A percentile compares a stretch with the other conserved stretches of the same genome.
These are phyloP conservation scores for Craspedostauros australis DNA, from an alignment of 108 stramenopile species.

Conservation along the genomic window DNA sequence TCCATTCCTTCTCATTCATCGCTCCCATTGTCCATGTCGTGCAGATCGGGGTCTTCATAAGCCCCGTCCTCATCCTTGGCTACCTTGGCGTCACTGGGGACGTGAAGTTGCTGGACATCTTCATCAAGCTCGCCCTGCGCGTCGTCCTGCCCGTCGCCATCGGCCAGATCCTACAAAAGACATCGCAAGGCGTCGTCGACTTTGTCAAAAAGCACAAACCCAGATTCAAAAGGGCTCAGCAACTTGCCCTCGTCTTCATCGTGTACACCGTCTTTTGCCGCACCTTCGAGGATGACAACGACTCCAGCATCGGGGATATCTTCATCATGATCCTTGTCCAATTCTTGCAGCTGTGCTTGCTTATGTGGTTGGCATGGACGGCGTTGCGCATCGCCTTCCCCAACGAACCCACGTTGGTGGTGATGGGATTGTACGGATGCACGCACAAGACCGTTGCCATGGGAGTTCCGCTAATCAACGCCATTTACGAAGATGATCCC, in stretches of 20 bases:
- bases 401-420: slow-evolving; percentile 36
- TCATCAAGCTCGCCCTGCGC: slow-evolving; percentile 43
- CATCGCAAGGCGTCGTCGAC: slow-evolving; percentile 9
- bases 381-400: slow-evolving; percentile 27
- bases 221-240: slow-evolving; percentile 38
- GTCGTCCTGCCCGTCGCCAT: slow-evolving; percentile 47
- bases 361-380: slow-evolving; percentile 40
- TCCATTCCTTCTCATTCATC: too few species aligned
- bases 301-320: slow-evolving; percentile 23
- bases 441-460: slow-evolving; percentile 68
- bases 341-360: slow-evolving; percentile 13
- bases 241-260: slow-evolving; percentile 49
- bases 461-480: slow-evolving; percentile 67
- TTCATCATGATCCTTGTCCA: slow-evolving; percentile 47
- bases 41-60: slow-evolving; percentile 71
- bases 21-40: too few species aligned
- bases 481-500: slow-evolving; percentile 49
- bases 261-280: slow-evolving; percentile 56
- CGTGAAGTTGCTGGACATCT: slow-evolving; percentile 35
- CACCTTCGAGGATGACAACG: slow-evolving; percentile 27
- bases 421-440: slow-evolving; percentile 59
- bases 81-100: slow-evolving; percentile 46
- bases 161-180: slow-evolving; percentile 53
- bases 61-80: slow-evolving; percentile 47
- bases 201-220: slow-evolving; percentile 42